A percentile compares a stretch with the other conserved stretches of the same genome.
Evolutionary conservation across 805 yeast species (phyloP).

Genomic region (Wickerhamiella azyma): DNA sequence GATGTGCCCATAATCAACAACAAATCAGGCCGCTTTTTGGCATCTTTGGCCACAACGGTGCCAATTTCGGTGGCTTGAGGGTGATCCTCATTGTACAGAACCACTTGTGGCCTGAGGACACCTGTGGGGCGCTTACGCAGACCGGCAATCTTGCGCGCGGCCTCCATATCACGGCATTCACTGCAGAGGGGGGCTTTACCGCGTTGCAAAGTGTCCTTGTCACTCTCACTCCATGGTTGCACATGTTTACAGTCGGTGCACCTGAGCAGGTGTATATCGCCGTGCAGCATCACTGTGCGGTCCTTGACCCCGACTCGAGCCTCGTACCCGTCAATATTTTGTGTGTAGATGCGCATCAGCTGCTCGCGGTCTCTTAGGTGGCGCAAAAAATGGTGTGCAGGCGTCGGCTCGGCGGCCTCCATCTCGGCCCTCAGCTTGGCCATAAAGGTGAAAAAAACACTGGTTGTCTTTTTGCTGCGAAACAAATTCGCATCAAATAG

Average conservation of each 20-base stretch:
- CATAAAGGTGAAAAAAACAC: conserved; percentile 81
- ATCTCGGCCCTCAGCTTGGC: conserved; percentile 58
- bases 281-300: conserved; percentile 83
- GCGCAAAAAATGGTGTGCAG: conserved; percentile 64
- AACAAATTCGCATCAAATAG: conserved; percentile 79
- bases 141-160: conserved; percentile 48
- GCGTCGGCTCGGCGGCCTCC: conserved; percentile 60
- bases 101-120: conserved; percentile 72
- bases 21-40: conserved; percentile 51
- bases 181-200: conserved; percentile 74
- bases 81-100: conserved; percentile 87
- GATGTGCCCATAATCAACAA: conserved; percentile 89
- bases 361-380: conserved; percentile 47
- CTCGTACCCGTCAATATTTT: conserved; percentile 86
- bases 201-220: conserved; percentile 33
- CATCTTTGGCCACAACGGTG: conserved; percentile 50
- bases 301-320: conserved; percentile 35
- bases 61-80: conserved; percentile 75
- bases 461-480: conserved; percentile 48
- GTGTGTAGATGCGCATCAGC: conserved; percentile 79
- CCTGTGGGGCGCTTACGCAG: conserved; percentile 71
- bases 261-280: conserved; percentile 61
- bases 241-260: conserved; percentile 58
- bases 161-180: conserved; percentile 43
- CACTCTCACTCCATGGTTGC: conserved; percentile 48